These are phyloP conservation scores for Jatropha curcas DNA, from an alignment of 345 rosid species.

Conservation along the genomic window DNA sequence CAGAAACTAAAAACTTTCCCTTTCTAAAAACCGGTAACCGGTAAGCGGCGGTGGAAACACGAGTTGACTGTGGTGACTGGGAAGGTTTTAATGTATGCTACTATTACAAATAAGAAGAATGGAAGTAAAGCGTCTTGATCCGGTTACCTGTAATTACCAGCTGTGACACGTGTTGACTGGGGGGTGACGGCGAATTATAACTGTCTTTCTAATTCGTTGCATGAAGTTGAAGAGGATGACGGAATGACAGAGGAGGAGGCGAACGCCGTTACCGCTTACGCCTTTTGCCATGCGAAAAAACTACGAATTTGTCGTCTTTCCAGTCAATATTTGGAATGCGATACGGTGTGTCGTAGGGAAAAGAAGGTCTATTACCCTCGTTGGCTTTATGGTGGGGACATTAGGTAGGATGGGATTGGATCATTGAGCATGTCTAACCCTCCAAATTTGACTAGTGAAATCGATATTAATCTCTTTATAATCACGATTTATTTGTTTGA, in stretches of 20 bases:
- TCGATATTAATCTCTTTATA: not conserved
- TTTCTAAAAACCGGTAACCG: not conserved
- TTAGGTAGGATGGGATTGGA: not conserved
- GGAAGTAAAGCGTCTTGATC: not conserved
- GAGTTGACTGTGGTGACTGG: not conserved
- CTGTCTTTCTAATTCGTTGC: too few species aligned
- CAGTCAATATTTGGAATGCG: conserved; percentile 24
- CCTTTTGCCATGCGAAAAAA: not conserved
- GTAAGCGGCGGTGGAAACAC: not conserved
- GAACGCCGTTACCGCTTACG: conserved; percentile 25
- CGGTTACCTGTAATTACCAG: conserved; percentile 31
- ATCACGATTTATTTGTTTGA: not conserved
- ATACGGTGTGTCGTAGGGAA: not conserved
- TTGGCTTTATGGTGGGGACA: not conserved
- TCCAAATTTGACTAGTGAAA: conserved; percentile 17
- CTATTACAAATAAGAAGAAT: not conserved
- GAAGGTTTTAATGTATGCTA: too few species aligned
- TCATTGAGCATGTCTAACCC: not conserved
- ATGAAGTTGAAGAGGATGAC: too few species aligned
- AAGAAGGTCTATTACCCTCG: too few species aligned
- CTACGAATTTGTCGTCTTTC: not conserved
- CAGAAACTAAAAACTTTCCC: not conserved
- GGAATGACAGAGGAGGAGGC: not conserved
- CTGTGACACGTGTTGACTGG: conserved; percentile 42
- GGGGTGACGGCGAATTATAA: conserved; percentile 4